These are phyloP conservation scores for Eucalyptus tenuipes DNA, from an alignment of 345 rosid species.

Conservation along the genomic window DNA sequence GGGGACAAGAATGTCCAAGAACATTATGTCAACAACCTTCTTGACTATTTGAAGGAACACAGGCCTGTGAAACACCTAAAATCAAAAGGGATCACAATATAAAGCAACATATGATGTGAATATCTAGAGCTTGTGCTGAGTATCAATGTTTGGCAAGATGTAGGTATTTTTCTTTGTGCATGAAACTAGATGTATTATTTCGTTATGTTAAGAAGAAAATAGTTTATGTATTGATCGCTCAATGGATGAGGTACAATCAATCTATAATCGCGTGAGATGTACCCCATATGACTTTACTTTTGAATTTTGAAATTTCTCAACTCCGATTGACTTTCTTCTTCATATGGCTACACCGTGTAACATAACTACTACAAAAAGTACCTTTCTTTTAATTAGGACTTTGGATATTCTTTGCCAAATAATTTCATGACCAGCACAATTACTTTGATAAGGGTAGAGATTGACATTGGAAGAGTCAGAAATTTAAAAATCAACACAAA, in stretches of 20 bases:
- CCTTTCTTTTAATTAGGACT: background rate
- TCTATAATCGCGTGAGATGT: background rate
- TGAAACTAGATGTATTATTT: background rate
- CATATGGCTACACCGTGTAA: background rate
- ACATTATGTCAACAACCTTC: background rate
- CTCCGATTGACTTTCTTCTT: background rate
- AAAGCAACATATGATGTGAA: background rate
- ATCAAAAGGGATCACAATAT: background rate
- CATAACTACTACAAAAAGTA: background rate
- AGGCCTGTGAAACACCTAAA: background rate
- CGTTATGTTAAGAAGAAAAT: background rate
- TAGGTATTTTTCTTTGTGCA: background rate
- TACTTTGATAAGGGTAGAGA: background rate
- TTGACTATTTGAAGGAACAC: background rate
- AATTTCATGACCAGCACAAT: background rate
- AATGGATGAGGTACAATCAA: background rate
- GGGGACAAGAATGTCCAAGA: background rate
- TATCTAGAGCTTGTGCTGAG: background rate
- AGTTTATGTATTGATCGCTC: too few relatives aligned
- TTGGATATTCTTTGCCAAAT: background rate
- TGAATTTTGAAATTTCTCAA: background rate
- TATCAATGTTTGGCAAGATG: background rate
- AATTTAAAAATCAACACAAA: background rate
- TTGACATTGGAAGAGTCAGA: background rate
- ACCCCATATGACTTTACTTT: background rate